Evolutionary conservation across 2,329 filamentous ascomycete species (phyloP).

Genomic region (Akanthomyces uredinophilus): DNA sequence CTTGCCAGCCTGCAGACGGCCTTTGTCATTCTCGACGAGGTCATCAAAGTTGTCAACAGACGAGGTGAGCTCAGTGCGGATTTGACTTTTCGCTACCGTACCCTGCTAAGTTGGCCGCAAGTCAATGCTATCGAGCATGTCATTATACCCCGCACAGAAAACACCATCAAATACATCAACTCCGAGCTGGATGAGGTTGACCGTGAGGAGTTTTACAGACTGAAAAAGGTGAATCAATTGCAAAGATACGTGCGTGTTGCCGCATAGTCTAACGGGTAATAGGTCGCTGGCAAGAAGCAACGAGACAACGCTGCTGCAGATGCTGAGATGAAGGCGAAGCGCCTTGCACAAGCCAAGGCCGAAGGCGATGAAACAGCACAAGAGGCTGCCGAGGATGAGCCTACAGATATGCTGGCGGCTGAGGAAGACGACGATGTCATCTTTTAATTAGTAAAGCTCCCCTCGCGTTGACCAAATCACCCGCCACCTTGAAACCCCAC

Average conservation of each 20-base stretch:
- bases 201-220: constrained; percentile 92
- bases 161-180: constrained; percentile 99
- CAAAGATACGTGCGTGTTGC: not conserved
- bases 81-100: constrained; percentile 14
- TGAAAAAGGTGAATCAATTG: constrained; percentile 65
- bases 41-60: constrained; percentile 98
- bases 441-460: constrained; percentile 49
- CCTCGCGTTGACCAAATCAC: constrained; percentile 7
- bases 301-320: constrained; percentile 67
- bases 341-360: constrained; percentile 42
- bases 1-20: constrained; percentile 93
- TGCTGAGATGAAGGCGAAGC: constrained; percentile 70
- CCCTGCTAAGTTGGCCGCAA: constrained; percentile 27
- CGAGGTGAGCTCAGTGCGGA: constrained; percentile 55
- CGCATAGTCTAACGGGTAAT: not conserved
- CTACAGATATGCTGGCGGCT: constrained; percentile 65
- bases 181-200: constrained; percentile 96
- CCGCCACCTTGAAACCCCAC: not conserved
- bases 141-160: constrained; percentile 96
- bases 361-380: constrained; percentile 29
- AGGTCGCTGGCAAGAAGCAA: constrained; percentile 78
- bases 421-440: constrained; percentile 82
- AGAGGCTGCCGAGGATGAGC: constrained; percentile 34
- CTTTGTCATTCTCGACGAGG: constrained; percentile 95
- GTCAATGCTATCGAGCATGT: constrained; percentile 96